These are phyloP conservation scores for Nothophytophthora sp. DNA, from an alignment of 352 stramenopile species.

Conservation along the genomic window DNA sequence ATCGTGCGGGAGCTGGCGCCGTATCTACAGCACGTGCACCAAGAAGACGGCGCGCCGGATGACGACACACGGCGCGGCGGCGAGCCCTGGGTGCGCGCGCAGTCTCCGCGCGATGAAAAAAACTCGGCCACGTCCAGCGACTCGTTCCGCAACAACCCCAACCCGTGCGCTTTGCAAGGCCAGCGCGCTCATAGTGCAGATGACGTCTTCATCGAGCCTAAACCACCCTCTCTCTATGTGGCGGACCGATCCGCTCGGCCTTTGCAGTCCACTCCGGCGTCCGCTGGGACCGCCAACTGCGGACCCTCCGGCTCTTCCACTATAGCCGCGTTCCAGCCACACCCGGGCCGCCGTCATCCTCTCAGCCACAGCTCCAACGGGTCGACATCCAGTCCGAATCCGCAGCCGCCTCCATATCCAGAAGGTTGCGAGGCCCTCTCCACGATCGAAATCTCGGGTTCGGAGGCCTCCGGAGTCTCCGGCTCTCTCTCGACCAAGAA, in stretches of 20 bases:
- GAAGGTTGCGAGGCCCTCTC: too few species aligned
- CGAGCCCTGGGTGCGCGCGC: constrained; percentile 47
- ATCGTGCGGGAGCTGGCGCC: constrained; percentile 86
- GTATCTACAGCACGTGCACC: constrained; percentile 85
- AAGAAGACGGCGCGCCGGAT: constrained; percentile 59
- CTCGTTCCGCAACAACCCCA: constrained; percentile 57
- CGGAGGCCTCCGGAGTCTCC: constrained; percentile 31
- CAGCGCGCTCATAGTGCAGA: constrained; percentile 21
- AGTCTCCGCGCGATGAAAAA: constrained; percentile 57
- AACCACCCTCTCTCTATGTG: too few species aligned
- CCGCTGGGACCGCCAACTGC: too few species aligned
- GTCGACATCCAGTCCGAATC: too few species aligned
- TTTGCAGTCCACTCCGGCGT: too few species aligned
- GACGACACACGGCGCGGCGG: constrained; percentile 47
- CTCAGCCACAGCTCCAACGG: too few species aligned
- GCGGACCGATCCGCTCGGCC: too few species aligned
- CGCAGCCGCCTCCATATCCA: too few species aligned
- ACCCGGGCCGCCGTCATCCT: too few species aligned
- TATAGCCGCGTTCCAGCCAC: too few species aligned
- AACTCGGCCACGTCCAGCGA: constrained; percentile 62
- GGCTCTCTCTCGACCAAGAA: constrained; percentile 42
- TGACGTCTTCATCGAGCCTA: constrained; percentile 1
- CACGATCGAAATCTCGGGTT: constrained; percentile 27
- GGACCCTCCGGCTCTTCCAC: too few species aligned
- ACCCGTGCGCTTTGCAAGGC: constrained; percentile 34